Conservation (phyloP, 345 rosid genomes). For the Carallia pectinifolia region DNA sequence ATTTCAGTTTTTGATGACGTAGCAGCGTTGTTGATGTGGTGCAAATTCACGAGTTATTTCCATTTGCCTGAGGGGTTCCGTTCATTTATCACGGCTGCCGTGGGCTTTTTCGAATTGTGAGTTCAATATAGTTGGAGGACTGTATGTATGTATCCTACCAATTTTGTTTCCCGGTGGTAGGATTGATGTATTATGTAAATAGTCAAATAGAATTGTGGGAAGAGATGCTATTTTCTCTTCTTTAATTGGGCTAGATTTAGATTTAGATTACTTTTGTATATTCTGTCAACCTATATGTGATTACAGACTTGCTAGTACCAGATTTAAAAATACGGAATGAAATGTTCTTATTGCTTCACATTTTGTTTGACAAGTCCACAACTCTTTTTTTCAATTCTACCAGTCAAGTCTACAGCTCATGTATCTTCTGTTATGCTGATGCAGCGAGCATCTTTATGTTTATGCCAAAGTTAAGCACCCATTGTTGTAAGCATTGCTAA, state of each 20-base stretch:
- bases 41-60: neutral
- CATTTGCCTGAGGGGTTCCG: constrained; percentile 9
- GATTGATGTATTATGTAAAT: constrained; percentile 32
- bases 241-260: constrained; percentile 4
- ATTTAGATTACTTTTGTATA: constrained; percentile 28
- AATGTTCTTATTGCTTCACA: constrained; percentile 18
- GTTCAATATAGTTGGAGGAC: constrained; percentile 7
- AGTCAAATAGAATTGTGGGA: constrained; percentile 15
- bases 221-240: constrained; percentile 8
- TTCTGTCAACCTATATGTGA: constrained; percentile 23
- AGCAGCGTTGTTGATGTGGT: constrained; percentile 2
- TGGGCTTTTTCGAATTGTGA: neutral
- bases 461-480: too few relatives aligned
- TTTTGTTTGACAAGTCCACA: neutral
- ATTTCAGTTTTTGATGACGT: neutral
- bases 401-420: too few relatives aligned
- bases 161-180: constrained; percentile 30
- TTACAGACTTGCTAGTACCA: constrained; percentile 18
- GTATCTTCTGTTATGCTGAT: too few relatives aligned
- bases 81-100: neutral
- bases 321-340: constrained; percentile 12
- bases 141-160: constrained; percentile 28
- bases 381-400: too few relatives aligned
- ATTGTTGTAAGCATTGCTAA: too few relatives aligned
- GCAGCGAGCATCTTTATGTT: too few relatives aligned